Base-by-base conservation (phyloP, 1,139 yeast genomes). In the Nakaseomyces kungkrabaensis region DNA sequence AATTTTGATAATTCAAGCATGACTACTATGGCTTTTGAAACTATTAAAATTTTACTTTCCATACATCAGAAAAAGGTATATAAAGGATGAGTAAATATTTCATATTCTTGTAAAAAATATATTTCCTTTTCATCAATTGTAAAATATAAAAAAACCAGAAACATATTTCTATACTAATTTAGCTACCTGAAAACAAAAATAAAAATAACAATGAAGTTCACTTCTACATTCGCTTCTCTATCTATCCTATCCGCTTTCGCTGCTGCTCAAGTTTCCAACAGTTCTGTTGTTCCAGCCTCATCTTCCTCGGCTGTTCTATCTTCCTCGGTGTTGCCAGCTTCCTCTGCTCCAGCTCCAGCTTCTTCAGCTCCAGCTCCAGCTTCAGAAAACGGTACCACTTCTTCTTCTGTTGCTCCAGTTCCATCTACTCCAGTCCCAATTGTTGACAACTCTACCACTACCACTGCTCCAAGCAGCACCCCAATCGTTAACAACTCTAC, bases 201-300 rank as follows among this genome's bases (percentile, higher is more conserved):
- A 11, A 27, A 27, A 41, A 41, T 17, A 17, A 17, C 44, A 41
- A 41, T 41, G 44, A 41, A 41, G 44, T 41, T 41, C n/a, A 41
- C 44, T 27, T 27, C 44, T 10, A 29, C 44, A 29, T 41, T 41
- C 44, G 44, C 34, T 41, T n/a, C 44, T 17, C 25, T 41, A 13
- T n/a, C 44, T 13, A 11, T 41, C 13, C 34, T 29, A n/a, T n/a
- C 44, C 6, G 33, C 44, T 41, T 27, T 5, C 25, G 44, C 25
- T 29, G 25, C 13, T 7, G 44, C 31, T 25, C 42, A 38, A 38
- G 29, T 9, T 8, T 25, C 4, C 24, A 38, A 38, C 42, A 38
- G 42, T 11, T 38, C 42, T 38, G 38, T 36, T 36, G 25, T 17
- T 17, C 10, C 38, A 7, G 5, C 38, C 38, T 13, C 22, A 17